phyloP scores from a whole-genome alignment of 805 yeast genomes.

The Cyberlindnera americana region DNA sequence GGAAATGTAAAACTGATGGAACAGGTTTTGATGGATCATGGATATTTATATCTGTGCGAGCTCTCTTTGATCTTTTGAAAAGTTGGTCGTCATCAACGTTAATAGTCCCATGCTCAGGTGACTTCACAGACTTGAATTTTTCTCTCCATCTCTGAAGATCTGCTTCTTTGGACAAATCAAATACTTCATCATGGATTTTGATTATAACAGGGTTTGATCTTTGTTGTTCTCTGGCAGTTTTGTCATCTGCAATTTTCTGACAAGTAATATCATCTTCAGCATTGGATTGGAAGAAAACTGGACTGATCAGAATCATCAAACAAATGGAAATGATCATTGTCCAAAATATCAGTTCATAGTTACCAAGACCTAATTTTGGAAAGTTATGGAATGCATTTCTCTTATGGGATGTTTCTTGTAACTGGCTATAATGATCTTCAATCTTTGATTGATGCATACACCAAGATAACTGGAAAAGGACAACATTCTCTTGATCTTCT shows the following conservation, averaged over 20 bases:
- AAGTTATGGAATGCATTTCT: not conserved
- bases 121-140: conserved; percentile 11
- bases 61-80: conserved; percentile 9
- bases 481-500: conserved; percentile 6
- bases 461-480: conserved; percentile 10
- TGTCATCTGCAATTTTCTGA: not conserved
- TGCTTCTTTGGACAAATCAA: conserved; percentile 7
- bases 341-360: not conserved
- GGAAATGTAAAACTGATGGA: conserved; percentile 24
- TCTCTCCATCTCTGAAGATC: conserved; percentile 13
- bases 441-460: conserved; percentile 2
- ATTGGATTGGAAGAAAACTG: not conserved
- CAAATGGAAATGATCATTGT: not conserved
- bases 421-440: not conserved
- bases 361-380: not conserved
- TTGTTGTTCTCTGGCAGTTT: too few species aligned
- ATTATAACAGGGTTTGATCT: not conserved
- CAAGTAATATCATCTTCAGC: not conserved
- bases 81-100: too few species aligned
- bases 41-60: conserved; percentile 22
- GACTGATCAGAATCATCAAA: not conserved
- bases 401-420: not conserved
- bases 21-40: conserved; percentile 21
- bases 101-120: too few species aligned
- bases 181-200: conserved; percentile 3